Base-by-base conservation (phyloP, 176 grass and related monocot species). In the Avena insularis region DNA sequence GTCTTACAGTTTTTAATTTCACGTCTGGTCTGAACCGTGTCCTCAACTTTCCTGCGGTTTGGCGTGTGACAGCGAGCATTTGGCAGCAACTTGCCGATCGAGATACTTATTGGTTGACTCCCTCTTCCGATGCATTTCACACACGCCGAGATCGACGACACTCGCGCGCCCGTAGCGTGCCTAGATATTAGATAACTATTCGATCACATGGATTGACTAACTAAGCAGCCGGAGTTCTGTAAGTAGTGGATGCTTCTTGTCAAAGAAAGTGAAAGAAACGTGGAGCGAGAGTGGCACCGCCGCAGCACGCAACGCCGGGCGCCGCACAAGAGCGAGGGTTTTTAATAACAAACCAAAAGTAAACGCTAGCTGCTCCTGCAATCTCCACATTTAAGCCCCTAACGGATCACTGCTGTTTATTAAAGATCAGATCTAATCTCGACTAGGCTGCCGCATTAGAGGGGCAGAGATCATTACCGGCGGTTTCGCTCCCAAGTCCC, bases 111-210 rank as follows among this genome's bases (percentile, higher is more conserved):
- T 47, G 53, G 58, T 80, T 84, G 81, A 87, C 76, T 13, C 7
- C 6, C 15, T 68, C 36, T 13, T 54, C 58, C 67, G 65, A 69
- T 84, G 85, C 35, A 71, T 45, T 71, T 64, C 85, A 0, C 58
- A 45, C 84, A 67, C 85, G 81, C 49, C 75, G 57, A 38, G 56
- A 40, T 59, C 75, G 75, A 40, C 60, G 83, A 65, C 82, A 65
- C 82, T 56, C 51, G 14, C 54, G 87, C 73, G 79, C 19, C 13
- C 27, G 20, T 46, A 43, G 11, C 47, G 16, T 63, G 67, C 68
- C 68, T 14, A 9, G 46, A 14, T 74, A 31, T 31, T 31, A 16
- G 71, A 43, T 49, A 74, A 2, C 71, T 48, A 29, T 84, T 86
- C 55, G 70, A 77, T 81, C 36, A 17, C 50, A 36, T 38, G 75